Conservation (phyloP, 2,329 filamentous ascomycete species). For the Neodidymelliopsis sp. region DNA sequence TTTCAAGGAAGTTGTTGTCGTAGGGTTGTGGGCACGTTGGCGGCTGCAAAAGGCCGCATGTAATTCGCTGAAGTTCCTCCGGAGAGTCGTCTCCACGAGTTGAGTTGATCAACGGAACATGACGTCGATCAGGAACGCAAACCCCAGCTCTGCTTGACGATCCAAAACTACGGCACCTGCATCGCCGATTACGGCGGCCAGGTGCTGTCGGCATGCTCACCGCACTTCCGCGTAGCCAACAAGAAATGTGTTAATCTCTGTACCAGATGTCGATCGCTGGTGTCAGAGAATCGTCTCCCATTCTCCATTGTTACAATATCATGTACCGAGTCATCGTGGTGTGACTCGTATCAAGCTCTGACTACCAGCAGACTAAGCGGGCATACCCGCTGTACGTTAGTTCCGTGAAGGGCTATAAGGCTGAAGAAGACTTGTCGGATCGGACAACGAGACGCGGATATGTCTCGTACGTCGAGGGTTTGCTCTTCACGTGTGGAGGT, state of each 20-base stretch:
- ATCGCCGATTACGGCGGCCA: constrained; percentile 4
- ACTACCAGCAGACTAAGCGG: constrained; percentile 20
- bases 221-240: constrained; percentile 1
- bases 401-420: constrained; percentile 12
- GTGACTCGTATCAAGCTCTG: constrained; percentile 9
- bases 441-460: constrained; percentile 1
- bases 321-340: constrained; percentile 4
- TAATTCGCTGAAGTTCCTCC: constrained; percentile 12
- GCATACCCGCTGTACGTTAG: constrained; percentile 21
- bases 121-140: constrained; percentile 18
- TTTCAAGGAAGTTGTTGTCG: background rate
- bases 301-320: background rate
- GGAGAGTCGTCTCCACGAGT: constrained; percentile 1
- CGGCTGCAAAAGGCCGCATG: background rate
- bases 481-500: constrained; percentile 19
- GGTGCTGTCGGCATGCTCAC: background rate
- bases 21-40: constrained; percentile 1
- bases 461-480: constrained; percentile 1
- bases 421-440: constrained; percentile 21
- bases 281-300: background rate
- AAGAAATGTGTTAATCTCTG: background rate
- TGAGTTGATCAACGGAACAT: constrained; percentile 11
- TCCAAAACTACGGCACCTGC: background rate
- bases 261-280: constrained; percentile 1
- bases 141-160: constrained; percentile 4